Percentiles rank a stretch among this genome's conserved stretches.
Conservation (phyloP, 1,284 basidiomycete species). For the Crepidotus sp. region DNA sequence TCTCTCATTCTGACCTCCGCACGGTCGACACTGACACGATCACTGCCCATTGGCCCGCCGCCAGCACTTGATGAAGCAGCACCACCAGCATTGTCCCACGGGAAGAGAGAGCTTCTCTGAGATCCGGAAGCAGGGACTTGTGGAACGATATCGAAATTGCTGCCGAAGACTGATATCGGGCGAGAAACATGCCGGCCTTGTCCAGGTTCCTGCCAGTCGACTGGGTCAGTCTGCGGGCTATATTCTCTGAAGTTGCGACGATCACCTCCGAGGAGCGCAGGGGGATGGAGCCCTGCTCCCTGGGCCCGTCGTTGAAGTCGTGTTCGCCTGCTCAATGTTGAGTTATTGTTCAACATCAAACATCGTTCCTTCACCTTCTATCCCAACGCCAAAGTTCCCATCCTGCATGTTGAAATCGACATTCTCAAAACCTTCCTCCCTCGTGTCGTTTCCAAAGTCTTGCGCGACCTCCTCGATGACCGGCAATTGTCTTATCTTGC, state of each 20-base stretch:
- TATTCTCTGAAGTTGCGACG: background rate
- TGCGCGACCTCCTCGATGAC: conserved; percentile 9
- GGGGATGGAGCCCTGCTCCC: conserved; percentile 6
- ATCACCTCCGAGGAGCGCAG: conserved; percentile 62
- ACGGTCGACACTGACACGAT: conserved; percentile 39
- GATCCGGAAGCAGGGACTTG: conserved; percentile 33
- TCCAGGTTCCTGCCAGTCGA: conserved; percentile 76
- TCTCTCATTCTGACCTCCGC: conserved; percentile 46
- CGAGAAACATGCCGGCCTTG: conserved; percentile 59
- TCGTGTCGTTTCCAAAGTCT: conserved; percentile 11
- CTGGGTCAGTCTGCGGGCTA: conserved; percentile 12
- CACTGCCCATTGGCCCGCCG: conserved; percentile 34
- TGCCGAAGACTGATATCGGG: conserved; percentile 39
- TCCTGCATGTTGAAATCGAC: conserved; percentile 16
- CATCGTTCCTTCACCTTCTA: conserved; percentile 20
- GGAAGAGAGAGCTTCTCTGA: conserved; percentile 63
- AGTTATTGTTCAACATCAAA: background rate
- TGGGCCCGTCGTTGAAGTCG: conserved; percentile 1
- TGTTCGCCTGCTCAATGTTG: conserved; percentile 3
- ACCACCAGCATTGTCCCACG: conserved; percentile 71
- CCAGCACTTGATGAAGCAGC: conserved; percentile 49
- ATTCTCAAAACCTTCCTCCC: conserved; percentile 14
- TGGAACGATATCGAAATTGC: conserved; percentile 38
- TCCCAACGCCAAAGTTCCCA: conserved; percentile 22
- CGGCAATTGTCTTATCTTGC: conserved; percentile 23